Percentiles rank a stretch among this genome's conserved stretches.
Evolutionary conservation across 306 rosid species (phyloP).

Genomic region (Vigna unguiculata): DNA sequence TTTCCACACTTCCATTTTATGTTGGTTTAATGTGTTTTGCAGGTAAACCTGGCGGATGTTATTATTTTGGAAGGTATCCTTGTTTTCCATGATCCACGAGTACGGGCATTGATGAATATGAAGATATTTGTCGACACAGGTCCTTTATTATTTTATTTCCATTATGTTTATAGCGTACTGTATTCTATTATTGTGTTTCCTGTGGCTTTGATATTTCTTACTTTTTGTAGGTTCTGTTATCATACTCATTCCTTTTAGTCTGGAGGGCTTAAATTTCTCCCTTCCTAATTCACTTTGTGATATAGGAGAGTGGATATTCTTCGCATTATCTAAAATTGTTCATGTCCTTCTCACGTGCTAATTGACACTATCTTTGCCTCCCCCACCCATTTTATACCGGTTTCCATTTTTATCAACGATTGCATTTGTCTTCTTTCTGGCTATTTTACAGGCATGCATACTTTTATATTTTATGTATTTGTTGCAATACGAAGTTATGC

Average conservation of each 20-base stretch:
- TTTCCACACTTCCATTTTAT: conserved; percentile 27
- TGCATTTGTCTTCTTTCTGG: conserved; percentile 3
- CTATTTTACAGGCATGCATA: conserved; percentile 27
- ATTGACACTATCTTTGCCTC: conserved; percentile 7
- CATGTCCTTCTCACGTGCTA: neutral
- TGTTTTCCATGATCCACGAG: conserved; percentile 91
- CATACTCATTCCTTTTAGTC: conserved; percentile 30
- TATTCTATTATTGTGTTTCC: conserved; percentile 10
- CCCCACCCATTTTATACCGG: neutral
- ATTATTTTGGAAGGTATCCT: conserved; percentile 98
- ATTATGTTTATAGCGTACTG: conserved; percentile 8
- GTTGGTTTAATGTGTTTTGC: conserved; percentile 43
- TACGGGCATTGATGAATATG: conserved; percentile 95
- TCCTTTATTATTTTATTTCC: conserved; percentile 56
- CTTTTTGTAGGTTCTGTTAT: conserved; percentile 16
- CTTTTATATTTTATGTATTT: neutral
- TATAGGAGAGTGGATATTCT: conserved; percentile 22
- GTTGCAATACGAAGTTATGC: conserved; percentile 55
- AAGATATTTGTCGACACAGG: conserved; percentile 99
- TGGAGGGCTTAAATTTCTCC: neutral
- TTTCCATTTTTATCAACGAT: conserved; percentile 19
- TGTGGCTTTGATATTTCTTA: conserved; percentile 20
- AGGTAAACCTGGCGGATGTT: conserved; percentile 98
- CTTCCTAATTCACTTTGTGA: conserved; percentile 3
- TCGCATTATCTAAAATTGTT: conserved; percentile 30